A percentile compares a stretch with the other conserved stretches of the same genome.
phyloP scores from a whole-genome alignment of 305 asterid species.

The Solanum hybrid region DNA sequence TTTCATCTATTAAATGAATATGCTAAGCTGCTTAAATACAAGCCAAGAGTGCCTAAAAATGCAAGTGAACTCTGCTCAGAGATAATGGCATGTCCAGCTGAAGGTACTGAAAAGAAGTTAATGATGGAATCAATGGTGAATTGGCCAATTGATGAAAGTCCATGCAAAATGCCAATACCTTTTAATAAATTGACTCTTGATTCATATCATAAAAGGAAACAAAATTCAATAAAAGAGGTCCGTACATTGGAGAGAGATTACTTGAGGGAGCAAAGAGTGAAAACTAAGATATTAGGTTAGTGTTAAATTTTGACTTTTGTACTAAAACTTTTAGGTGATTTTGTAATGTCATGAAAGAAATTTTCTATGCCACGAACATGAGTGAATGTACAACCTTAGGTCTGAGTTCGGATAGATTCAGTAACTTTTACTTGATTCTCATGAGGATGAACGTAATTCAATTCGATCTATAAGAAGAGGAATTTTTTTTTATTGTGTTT shows the following conservation, averaged over 20 bases:
- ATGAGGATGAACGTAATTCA: no score
- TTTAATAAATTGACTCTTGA: slow-evolving; percentile 43
- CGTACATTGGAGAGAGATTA: slow-evolving; percentile 50
- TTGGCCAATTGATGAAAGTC: slow-evolving; percentile 26
- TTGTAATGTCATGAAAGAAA: neutral
- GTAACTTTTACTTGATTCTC: neutral
- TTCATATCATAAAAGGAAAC: slow-evolving; percentile 34
- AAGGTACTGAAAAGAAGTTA: slow-evolving; percentile 48
- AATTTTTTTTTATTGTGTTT: neutral
- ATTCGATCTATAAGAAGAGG: neutral
- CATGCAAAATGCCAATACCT: slow-evolving; percentile 65
- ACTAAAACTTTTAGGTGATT: neutral
- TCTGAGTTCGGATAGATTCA: neutral
- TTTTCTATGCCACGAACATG: neutral
- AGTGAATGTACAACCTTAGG: neutral
- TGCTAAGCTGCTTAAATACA: slow-evolving; percentile 65
- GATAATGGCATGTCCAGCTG: slow-evolving; percentile 54
- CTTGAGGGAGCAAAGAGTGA: slow-evolving; percentile 33
- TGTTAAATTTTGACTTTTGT: no score
- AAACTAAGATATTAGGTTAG: neutral
- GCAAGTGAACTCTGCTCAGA: slow-evolving; percentile 80
- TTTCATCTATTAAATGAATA: slow-evolving; percentile 74
- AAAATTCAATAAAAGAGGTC: slow-evolving; percentile 34
- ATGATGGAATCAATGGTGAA: slow-evolving; percentile 48
- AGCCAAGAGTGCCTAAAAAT: slow-evolving; percentile 53